A percentile compares a stretch with the other conserved stretches of the same genome.
These are phyloP conservation scores for Selenicereus undatus DNA, from an alignment of 148 eudicot species.

Conservation along the genomic window DNA sequence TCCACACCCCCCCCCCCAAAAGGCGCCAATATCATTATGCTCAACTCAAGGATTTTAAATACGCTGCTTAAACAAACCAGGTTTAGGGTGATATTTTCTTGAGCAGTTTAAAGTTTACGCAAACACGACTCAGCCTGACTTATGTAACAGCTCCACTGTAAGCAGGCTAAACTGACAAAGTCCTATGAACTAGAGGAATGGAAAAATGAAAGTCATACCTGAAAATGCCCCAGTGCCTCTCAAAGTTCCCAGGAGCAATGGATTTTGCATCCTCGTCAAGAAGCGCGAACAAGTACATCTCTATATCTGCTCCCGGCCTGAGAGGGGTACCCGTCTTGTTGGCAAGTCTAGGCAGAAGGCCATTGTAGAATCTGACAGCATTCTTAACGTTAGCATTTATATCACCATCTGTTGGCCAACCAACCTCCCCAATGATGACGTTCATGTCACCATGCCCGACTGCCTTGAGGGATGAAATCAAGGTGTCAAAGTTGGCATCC, in stretches of 20 bases:
- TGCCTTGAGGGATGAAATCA: conserved; percentile 60
- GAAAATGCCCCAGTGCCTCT: conserved; percentile 98
- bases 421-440: conserved; percentile 79
- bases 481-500: conserved; percentile 85
- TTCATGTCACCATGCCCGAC: conserved; percentile 47
- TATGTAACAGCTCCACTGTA: neutral
- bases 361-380: conserved; percentile 65
- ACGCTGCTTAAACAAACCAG: too few relatives aligned
- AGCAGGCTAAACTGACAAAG: neutral
- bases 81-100: too few relatives aligned
- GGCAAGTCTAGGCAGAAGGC: conserved; percentile 63
- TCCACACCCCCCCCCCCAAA: too few relatives aligned
- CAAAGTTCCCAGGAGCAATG: conserved; percentile 73
- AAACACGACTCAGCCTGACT: too few relatives aligned
- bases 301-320: conserved; percentile 57
- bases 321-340: conserved; percentile 75
- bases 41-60: too few relatives aligned
- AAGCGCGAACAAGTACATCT: conserved; percentile 75
- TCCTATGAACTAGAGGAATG: neutral
- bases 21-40: too few relatives aligned
- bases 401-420: conserved; percentile 97
- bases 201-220: conserved; percentile 28
- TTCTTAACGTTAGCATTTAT: conserved; percentile 49
- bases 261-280: conserved; percentile 78
- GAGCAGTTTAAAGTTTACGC: too few relatives aligned